These are phyloP conservation scores for Alternaria triticimaculans DNA, from an alignment of 2,329 filamentous ascomycete genomes.

Conservation along the genomic window DNA sequence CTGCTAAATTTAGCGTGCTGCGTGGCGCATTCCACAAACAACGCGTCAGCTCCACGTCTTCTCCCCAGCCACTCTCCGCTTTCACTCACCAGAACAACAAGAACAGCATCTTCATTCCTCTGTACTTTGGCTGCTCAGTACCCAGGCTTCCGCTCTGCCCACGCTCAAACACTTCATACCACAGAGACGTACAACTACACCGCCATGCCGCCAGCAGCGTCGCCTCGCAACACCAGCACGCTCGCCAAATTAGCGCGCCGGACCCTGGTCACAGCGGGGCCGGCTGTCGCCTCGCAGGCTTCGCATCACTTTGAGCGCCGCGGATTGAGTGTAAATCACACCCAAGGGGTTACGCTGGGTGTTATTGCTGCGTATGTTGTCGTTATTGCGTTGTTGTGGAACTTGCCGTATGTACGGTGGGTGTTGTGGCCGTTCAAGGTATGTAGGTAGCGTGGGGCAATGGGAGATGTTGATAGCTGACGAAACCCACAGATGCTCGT, in stretches of 20 bases:
- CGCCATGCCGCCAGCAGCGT: constrained; percentile 33
- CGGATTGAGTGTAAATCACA: constrained; percentile 67
- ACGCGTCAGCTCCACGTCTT: constrained; percentile 24
- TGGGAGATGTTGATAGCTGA: neutral
- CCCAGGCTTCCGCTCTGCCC: neutral
- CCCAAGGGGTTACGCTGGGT: constrained; percentile 73
- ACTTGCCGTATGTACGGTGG: constrained; percentile 76
- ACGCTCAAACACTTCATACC: neutral
- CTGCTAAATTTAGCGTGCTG: constrained; percentile 32
- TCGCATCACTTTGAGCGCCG: constrained; percentile 55
- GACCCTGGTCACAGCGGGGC: constrained; percentile 35
- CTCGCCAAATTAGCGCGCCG: constrained; percentile 34
- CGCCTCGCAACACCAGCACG: constrained; percentile 14
- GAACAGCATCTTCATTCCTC: neutral
- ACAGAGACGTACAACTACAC: neutral
- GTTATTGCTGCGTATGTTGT: constrained; percentile 76
- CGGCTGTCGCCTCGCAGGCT: constrained; percentile 24
- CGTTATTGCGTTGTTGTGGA: constrained; percentile 78
- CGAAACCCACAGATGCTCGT: constrained; percentile 57
- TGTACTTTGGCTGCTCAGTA: neutral
- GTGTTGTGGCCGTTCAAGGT: constrained; percentile 84
- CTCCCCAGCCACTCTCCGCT: constrained; percentile 11
- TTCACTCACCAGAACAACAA: neutral
- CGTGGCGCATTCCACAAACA: constrained; percentile 30
- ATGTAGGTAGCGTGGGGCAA: constrained; percentile 9